Percentiles rank a stretch among this genome's conserved stretches.
These are phyloP conservation scores for Musa balbisiana DNA, from an alignment of 202 grass and related monocot species.

Conservation along the genomic window DNA sequence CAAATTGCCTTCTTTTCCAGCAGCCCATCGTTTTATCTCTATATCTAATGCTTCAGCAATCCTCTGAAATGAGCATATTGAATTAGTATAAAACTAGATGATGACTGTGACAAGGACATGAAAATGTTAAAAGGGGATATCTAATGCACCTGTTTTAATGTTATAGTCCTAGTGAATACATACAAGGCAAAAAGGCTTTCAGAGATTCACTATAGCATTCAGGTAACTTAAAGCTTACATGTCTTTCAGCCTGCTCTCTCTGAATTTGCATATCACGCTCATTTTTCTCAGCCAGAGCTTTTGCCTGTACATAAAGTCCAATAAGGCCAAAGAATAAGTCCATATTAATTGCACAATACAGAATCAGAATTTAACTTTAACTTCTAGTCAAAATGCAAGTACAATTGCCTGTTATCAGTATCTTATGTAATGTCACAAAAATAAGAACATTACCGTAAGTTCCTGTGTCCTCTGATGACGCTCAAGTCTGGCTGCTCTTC, in stretches of 20 bases:
- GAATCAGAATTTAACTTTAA: neutral
- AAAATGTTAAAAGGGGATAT: neutral
- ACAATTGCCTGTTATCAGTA: neutral
- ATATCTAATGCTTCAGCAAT: conserved; percentile 79
- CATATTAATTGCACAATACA: neutral
- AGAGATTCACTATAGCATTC: conserved; percentile 1
- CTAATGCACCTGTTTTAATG: neutral
- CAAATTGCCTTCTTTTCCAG: conserved; percentile 99
- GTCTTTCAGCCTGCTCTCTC: conserved; percentile 82
- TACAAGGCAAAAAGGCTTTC: neutral
- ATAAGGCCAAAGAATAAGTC: conserved; percentile 11
- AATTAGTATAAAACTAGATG: conserved; percentile 11
- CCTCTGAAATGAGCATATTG: conserved; percentile 63
- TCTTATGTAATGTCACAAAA: neutral
- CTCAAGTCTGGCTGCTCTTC: conserved; percentile 72
- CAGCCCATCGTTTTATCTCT: conserved; percentile 95
- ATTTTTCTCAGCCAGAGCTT: conserved; percentile 95
- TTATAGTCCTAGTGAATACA: neutral
- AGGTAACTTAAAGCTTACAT: conserved; percentile 43
- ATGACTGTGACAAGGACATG: neutral
- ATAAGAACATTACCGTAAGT: conserved; percentile 46
- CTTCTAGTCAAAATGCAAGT: neutral
- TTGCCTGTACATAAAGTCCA: conserved; percentile 32
- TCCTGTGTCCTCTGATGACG: conserved; percentile 66
- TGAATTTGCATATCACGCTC: conserved; percentile 88